Percentiles rank a stretch among this genome's conserved stretches.
phyloP scores from a whole-genome alignment of 202 grass and related monocot genomes.

The Eragrostis tef region DNA sequence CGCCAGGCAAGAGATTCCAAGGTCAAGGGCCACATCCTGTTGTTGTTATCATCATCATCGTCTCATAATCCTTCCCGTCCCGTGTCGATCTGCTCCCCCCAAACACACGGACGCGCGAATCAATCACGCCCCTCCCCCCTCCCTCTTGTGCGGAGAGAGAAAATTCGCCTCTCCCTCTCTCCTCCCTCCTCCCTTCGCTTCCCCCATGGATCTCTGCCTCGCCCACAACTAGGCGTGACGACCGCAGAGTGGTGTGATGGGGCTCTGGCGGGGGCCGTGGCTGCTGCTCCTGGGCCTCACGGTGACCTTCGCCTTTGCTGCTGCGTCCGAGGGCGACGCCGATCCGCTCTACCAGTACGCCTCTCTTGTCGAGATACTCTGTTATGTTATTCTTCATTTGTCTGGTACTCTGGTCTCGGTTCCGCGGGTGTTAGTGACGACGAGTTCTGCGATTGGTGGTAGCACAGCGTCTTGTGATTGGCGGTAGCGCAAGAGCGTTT shows the following conservation, averaged over 20 bases:
- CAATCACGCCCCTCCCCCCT: not conserved
- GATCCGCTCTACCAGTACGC: constrained; percentile 79
- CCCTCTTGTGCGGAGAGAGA: not conserved
- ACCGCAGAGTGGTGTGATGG: constrained; percentile 31
- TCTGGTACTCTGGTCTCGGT: not conserved
- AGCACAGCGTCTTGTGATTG: not conserved
- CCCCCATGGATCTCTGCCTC: constrained; percentile 32
- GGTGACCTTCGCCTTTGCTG: constrained; percentile 26
- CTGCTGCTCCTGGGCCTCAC: constrained; percentile 22
- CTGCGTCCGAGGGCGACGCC: constrained; percentile 63
- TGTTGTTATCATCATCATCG: not conserved
- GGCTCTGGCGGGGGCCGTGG: constrained; percentile 18
- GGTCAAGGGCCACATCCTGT: not conserved
- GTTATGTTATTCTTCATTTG: not conserved
- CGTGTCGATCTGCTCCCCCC: constrained; percentile 27
- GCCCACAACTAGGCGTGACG: not conserved
- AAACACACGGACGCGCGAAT: constrained; percentile 37
- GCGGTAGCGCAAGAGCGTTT: not conserved
- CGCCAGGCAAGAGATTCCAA: not conserved
- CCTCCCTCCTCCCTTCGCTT: not conserved
- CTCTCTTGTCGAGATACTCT: constrained; percentile 3
- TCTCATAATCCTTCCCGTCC: not conserved
- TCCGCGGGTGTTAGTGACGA: not conserved
- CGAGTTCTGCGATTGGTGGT: too few species aligned
- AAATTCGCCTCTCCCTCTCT: constrained; percentile 4